Evolutionary conservation across 2,329 filamentous ascomycete genomes (phyloP).

Genomic region (Phialophora macrospora): DNA sequence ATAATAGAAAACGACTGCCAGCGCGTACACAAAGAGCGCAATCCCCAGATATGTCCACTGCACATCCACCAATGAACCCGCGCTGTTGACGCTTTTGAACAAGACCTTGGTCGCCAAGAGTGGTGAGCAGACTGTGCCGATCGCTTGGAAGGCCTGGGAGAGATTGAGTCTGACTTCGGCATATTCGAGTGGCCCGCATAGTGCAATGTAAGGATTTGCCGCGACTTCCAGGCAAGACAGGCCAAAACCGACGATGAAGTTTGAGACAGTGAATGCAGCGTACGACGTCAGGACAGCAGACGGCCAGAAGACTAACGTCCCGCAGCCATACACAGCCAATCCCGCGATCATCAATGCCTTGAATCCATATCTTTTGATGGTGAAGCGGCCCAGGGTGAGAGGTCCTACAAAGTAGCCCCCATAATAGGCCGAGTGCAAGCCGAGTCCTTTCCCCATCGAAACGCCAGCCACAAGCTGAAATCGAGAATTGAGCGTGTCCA

Average conservation of each 20-base stretch:
- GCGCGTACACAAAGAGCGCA: slow-evolving; percentile 62
- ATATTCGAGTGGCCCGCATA: slow-evolving; percentile 65
- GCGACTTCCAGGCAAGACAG: slow-evolving; percentile 65
- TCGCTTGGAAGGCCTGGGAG: slow-evolving; percentile 65
- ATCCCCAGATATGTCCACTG: slow-evolving; percentile 71
- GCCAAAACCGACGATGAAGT: slow-evolving; percentile 66
- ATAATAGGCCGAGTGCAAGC: slow-evolving; percentile 65
- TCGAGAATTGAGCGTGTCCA: slow-evolving; percentile 76
- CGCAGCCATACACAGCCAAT: slow-evolving; percentile 66
- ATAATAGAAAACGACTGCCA: slow-evolving; percentile 66
- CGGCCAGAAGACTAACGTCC: slow-evolving; percentile 67
- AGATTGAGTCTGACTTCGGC: slow-evolving; percentile 65
- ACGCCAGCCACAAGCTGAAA: slow-evolving; percentile 61
- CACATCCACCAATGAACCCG: slow-evolving; percentile 61
- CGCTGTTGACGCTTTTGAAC: slow-evolving; percentile 56
- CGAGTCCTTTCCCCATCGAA: slow-evolving; percentile 53
- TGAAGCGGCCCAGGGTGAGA: slow-evolving; percentile 58
- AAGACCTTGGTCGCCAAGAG: slow-evolving; percentile 64
- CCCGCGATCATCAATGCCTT: slow-evolving; percentile 66
- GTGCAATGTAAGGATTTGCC: slow-evolving; percentile 66
- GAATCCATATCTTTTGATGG: slow-evolving; percentile 65
- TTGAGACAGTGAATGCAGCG: slow-evolving; percentile 64
- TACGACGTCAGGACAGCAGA: slow-evolving; percentile 67
- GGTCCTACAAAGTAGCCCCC: slow-evolving; percentile 64
- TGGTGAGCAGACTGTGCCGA: slow-evolving; percentile 64